Conservation (phyloP, 1,284 basidiomycete species). For the Apiotrichum montevideense region DNA sequence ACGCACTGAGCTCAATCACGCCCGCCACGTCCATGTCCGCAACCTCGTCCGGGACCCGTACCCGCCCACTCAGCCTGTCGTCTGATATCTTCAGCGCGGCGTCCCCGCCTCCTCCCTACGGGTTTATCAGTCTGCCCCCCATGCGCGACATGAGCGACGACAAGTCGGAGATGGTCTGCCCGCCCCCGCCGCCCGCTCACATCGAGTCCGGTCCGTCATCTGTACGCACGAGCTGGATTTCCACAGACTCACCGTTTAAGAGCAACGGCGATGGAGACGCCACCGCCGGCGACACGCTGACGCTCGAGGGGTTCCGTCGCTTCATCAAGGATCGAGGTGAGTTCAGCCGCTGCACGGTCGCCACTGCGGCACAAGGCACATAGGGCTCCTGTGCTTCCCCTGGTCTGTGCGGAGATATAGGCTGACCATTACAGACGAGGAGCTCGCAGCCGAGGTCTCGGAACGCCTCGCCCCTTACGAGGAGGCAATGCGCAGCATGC, state of each 20-base stretch:
- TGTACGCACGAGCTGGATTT: conserved; percentile 12
- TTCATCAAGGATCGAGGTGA: conserved; percentile 11
- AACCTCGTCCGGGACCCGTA: neutral
- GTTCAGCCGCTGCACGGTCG: neutral
- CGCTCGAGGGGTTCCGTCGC: conserved; percentile 10
- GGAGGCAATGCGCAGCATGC: neutral
- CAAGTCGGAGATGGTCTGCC: neutral
- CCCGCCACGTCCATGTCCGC: neutral
- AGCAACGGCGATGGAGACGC: conserved; percentile 12
- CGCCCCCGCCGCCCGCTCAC: conserved; percentile 13
- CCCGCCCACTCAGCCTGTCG: conserved; percentile 9
- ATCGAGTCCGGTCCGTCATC: conserved; percentile 17
- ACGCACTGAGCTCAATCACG: no score
- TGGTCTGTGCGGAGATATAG: neutral
- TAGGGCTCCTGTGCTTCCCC: no score
- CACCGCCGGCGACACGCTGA: conserved; percentile 11
- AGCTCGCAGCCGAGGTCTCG: neutral
- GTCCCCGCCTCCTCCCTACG: conserved; percentile 15
- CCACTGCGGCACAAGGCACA: no score
- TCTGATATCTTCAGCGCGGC: conserved; percentile 1
- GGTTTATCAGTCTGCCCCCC: neutral
- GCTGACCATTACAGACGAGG: neutral
- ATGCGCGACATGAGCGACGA: neutral
- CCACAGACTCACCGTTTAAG: conserved; percentile 3
- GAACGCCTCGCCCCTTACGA: conserved; percentile 1